phyloP scores from a whole-genome alignment of 352 stramenopile genomes.

The Phytophthora colocasiae region DNA sequence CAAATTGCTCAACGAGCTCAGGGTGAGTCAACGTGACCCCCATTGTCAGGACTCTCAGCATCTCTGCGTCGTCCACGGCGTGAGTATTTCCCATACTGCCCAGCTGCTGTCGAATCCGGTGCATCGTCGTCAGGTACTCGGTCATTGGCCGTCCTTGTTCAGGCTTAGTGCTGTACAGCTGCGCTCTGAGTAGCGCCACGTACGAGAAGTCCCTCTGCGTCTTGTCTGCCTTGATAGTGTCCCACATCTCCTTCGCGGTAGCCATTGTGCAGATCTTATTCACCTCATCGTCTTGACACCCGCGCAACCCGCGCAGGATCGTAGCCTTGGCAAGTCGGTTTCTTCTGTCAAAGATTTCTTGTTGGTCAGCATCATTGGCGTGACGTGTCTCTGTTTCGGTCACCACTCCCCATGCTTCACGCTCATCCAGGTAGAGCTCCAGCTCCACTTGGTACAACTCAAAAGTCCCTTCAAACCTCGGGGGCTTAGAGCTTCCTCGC shows the following conservation, averaged over 20 bases:
- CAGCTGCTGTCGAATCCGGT: not conserved
- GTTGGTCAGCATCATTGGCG: not conserved
- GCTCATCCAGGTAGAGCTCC: not conserved
- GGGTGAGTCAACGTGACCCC: slow-evolving; percentile 1
- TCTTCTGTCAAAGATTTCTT: not conserved
- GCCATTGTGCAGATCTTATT: not conserved
- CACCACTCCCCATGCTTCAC: not conserved
- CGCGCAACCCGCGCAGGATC: not conserved
- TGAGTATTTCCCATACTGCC: not conserved
- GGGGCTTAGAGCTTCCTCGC: not conserved
- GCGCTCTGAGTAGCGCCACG: not conserved
- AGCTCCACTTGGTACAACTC: not conserved
- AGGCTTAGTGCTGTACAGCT: not conserved
- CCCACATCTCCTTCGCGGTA: not conserved
- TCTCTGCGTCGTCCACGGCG: not conserved
- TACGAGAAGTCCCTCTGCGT: slow-evolving; percentile 7
- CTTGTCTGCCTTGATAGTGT: not conserved
- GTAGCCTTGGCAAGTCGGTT: not conserved
- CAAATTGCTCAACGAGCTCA: slow-evolving; percentile 6
- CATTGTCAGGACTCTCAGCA: slow-evolving; percentile 4
- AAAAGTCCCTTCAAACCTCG: not conserved
- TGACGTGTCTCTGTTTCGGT: not conserved
- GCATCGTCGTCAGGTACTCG: not conserved
- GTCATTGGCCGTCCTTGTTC: not conserved
- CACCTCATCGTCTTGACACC: not conserved